Conservation (phyloP, 2,329 filamentous ascomycete species). For the Cladosporium sphaerospermum region DNA sequence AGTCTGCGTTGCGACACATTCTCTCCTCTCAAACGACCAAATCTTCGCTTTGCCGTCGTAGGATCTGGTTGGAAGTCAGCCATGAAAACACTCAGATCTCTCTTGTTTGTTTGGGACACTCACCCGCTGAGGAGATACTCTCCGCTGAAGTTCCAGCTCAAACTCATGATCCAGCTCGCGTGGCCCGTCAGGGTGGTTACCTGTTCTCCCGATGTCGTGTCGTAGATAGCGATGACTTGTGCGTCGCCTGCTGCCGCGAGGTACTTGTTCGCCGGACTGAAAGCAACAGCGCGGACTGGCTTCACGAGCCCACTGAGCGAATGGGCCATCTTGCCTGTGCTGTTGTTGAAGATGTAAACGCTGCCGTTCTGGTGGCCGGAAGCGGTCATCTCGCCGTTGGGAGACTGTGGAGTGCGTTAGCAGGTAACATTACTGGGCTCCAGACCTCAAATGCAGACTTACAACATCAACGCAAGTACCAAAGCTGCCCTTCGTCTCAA, state of each 20-base stretch:
- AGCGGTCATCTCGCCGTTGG: conserved; percentile 77
- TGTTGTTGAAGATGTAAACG: conserved; percentile 92
- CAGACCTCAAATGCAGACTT: conserved; percentile 17
- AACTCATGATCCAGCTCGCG: conserved; percentile 77
- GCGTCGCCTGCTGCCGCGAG: conserved; percentile 88
- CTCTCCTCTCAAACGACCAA: conserved; percentile 79
- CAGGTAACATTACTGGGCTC: neutral
- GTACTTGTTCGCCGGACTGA: conserved; percentile 77
- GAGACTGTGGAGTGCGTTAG: conserved; percentile 31
- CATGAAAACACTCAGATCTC: neutral
- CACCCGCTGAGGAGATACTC: conserved; percentile 79
- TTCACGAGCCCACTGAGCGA: conserved; percentile 85
- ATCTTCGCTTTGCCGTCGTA: conserved; percentile 95
- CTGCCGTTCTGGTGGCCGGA: conserved; percentile 89
- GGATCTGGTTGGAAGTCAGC: neutral
- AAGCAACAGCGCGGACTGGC: conserved; percentile 76
- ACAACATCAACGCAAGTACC: conserved; percentile 80
- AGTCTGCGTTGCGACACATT: conserved; percentile 87
- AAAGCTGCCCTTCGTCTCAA: conserved; percentile 90
- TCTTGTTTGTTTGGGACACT: conserved; percentile 28
- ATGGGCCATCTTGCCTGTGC: conserved; percentile 76
- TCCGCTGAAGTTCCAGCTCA: conserved; percentile 90
- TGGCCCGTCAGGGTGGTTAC: conserved; percentile 77
- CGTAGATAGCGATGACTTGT: conserved; percentile 82
- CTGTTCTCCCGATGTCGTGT: conserved; percentile 86